Evolutionary conservation across 352 stramenopile genomes (phyloP).

Genomic region (Pythium phragmitis): DNA sequence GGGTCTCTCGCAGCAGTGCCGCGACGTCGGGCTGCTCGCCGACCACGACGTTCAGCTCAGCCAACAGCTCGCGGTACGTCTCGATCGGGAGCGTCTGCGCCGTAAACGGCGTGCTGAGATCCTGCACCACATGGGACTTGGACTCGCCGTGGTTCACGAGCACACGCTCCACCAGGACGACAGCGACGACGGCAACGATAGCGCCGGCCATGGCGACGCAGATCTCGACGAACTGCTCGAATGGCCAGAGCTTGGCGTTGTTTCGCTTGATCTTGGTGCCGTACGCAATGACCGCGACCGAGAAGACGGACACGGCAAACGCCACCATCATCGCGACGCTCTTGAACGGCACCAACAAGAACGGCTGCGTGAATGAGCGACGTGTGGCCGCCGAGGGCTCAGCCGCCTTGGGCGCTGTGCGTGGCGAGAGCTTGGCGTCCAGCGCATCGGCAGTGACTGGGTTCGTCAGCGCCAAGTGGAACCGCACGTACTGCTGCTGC

Average conservation of each 20-base stretch:
- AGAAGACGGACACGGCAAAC: conserved; percentile 10
- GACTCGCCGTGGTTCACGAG: not conserved
- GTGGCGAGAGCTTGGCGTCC: conserved; percentile 1
- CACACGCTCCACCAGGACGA: conserved; percentile 15
- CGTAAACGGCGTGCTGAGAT: not conserved
- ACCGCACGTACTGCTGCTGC: conserved; percentile 23
- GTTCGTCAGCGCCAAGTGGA: conserved; percentile 31
- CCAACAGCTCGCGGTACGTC: conserved; percentile 21
- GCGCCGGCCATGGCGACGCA: conserved; percentile 4
- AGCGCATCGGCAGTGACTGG: conserved; percentile 13
- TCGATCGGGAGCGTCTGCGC: conserved; percentile 3
- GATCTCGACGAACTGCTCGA: conserved; percentile 28
- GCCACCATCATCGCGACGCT: conserved; percentile 5
- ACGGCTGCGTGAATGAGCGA: conserved; percentile 25
- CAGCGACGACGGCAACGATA: not conserved
- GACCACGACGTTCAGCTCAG: conserved; percentile 7
- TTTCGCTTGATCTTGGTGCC: conserved; percentile 26
- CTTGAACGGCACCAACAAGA: conserved; percentile 16
- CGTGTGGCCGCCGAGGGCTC: conserved; percentile 1
- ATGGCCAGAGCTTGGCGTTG: conserved; percentile 20
- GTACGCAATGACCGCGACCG: conserved; percentile 20
- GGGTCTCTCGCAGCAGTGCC: conserved; percentile 8
- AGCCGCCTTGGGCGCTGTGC: conserved; percentile 23
- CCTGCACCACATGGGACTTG: not conserved
- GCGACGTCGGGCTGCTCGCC: conserved; percentile 18